Base-by-base conservation (phyloP, 371 early-diverging fungal genomes). In the Apophysomyces elegans region DNA sequence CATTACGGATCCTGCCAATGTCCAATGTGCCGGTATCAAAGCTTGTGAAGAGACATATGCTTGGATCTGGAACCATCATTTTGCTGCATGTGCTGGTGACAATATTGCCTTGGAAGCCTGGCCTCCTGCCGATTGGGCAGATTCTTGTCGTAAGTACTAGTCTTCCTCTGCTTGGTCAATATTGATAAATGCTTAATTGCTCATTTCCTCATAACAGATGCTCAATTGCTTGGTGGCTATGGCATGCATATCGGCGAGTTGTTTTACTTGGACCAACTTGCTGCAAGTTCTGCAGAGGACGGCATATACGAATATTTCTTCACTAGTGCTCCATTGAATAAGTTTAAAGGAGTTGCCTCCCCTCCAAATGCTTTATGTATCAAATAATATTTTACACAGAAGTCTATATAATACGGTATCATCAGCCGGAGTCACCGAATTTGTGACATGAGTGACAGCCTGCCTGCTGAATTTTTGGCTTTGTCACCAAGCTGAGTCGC, bases 1-100 rank as follows among this genome's bases (percentile, higher is more conserved):
- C 32, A 58, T 57, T 56, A 50, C 65, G 2, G 16, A 37, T 16
- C 54, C 54, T 21, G 8, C 6, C 21, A 50, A 50, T 16, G 8
- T 21, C 5, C 90, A 89, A 26, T 65, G 60, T 54, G 60, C 44
- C 6, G 69, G 69, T 13, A 59, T 68, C 14, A 61, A 68, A 45
- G 45, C 69, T 9, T 60, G 69, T 35, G 57, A 68, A 26, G 64
- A 68, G n/a, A 68, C 58, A 14, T 58, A 59, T 54, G 46, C 39
- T 1, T 68, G 64, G 64, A 13, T 68, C 18, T 68, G 69, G 69
- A 46, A 68, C 32, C 57, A 63, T 37, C 69, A 68, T 8, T 68
- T 68, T 38, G 35, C 69, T 26, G 61, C 69, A 7, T 44, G 63
- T 26, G 64, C 64, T 18, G 39, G 61, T 44, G 69, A 68, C 47